These are phyloP conservation scores for Pichia rugopelliculosa DNA, from an alignment of 805 yeast genomes.

Conservation along the genomic window DNA sequence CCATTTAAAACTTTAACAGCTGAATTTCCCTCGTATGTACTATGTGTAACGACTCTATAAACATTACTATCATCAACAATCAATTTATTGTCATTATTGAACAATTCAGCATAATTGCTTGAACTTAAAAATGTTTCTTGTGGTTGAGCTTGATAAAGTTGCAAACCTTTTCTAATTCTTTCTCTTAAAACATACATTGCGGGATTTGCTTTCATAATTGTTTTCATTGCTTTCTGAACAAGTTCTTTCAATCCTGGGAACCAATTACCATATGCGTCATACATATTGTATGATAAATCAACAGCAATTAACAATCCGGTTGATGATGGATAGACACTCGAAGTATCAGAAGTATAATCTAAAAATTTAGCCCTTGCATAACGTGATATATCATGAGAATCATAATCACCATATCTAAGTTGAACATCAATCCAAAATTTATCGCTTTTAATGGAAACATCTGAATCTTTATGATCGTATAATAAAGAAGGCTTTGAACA, in stretches of 20 bases:
- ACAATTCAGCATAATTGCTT: conserved; percentile 81
- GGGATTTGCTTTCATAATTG: conserved; percentile 92
- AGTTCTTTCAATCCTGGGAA: conserved; percentile 89
- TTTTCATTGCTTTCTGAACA: conserved; percentile 85
- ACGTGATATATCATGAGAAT: conserved; percentile 92
- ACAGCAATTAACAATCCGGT: conserved; percentile 88
- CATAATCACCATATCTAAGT: conserved; percentile 92
- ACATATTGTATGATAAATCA: conserved; percentile 92
- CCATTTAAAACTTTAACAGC: conserved; percentile 93
- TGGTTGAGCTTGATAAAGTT: conserved; percentile 87
- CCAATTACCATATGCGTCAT: conserved; percentile 97
- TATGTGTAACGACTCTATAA: conserved; percentile 85
- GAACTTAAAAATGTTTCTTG: conserved; percentile 88
- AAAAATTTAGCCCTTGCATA: conserved; percentile 88
- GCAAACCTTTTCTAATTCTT: conserved; percentile 88
- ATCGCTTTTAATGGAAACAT: conserved; percentile 48
- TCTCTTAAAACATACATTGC: conserved; percentile 87
- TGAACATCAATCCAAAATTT: conserved; percentile 96
- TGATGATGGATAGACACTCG: conserved; percentile 83
- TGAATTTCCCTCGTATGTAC: conserved; percentile 86
- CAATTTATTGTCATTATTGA: conserved; percentile 74
- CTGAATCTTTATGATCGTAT: conserved; percentile 59
- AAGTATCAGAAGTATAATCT: conserved; percentile 85
- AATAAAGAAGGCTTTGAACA: conserved; percentile 75
- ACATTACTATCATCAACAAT: conserved; percentile 93